Evolutionary conservation across 306 rosid genomes (phyloP), one percentile per base, ranked within the genome.

Genomic region (Sindora glabra): DNA sequence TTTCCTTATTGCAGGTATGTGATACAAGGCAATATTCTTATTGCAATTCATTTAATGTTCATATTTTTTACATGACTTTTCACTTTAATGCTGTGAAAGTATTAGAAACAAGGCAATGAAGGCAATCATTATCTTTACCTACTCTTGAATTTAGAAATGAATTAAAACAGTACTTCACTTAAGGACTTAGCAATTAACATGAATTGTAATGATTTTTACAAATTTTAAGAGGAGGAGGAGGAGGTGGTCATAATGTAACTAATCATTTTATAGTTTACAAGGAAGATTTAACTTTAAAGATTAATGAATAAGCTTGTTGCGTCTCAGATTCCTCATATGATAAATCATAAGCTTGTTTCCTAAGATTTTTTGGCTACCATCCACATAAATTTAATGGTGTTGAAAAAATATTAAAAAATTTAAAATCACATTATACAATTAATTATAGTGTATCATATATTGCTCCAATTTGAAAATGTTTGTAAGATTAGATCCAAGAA

Each of bases 231-330:
- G 33, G 60, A 27, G 16, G 27, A n/a, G n/a, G 60, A n/a, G 25
- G 3, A 44, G 17, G 19, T 3, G 52, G 40, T 24, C 38, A 38
- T 18, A 27, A 57, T 13, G 14, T 25, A 6, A 25, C 23, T 14
- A 0, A 16, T 39, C 51, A 15, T 13, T 46, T 65, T 34, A 18
- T 45, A n/a, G 12, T 62, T 38, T 29, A 15, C 10, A 27, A 33
- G 60, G 84, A 89, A 19, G 99, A 92, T 60, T 90, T 94, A 30
- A 86, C 99, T 15, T 62, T 92, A 96, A 96, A 96, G 89, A 56
- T 79, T 92, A 46, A 89, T 89, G 90, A 92, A 92, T 17, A 96
- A 89, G 59, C 95, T 68, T 81, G 95, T 40, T 92, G 99, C 83
- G 72, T 67, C 56, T 81, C 94, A 10, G 99, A 92, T 69, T 66